Percentiles rank a stretch among this genome's conserved stretches.
Evolutionary conservation across 116 monocot species (phyloP).

Genomic region (Trichopus zeylanicus): DNA sequence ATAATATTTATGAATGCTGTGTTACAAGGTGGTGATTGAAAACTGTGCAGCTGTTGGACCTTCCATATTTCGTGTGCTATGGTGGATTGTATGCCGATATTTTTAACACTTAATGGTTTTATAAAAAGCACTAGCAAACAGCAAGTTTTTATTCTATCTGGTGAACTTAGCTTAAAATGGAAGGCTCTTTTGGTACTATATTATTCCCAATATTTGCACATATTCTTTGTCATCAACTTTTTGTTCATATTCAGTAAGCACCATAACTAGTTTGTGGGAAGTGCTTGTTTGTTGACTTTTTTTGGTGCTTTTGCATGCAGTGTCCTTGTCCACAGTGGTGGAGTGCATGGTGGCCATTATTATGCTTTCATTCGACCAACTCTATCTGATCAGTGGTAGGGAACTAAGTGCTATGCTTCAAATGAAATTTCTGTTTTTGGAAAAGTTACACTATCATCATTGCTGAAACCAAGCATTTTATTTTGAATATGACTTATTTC

Average conservation of each 20-base stretch:
- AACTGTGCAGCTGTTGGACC: background rate
- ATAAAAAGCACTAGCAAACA: no score
- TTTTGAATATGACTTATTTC: no score
- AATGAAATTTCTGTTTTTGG: no score
- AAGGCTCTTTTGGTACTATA: no score
- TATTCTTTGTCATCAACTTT: no score
- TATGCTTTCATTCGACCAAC: slow-evolving; percentile 68
- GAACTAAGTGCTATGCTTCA: background rate
- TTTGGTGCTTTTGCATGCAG: slow-evolving; percentile 17
- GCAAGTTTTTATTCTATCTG: no score
- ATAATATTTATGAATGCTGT: background rate
- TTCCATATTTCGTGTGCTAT: background rate
- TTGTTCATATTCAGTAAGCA: no score
- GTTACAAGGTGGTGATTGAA: background rate
- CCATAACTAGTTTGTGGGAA: background rate
- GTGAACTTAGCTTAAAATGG: no score
- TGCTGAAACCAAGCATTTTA: no score
- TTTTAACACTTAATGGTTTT: no score
- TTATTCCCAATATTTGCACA: no score
- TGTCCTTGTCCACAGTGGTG: slow-evolving; percentile 76
- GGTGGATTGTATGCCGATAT: background rate
- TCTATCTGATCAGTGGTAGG: slow-evolving; percentile 66
- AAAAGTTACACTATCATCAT: no score
- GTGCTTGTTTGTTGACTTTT: background rate
- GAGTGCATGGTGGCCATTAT: slow-evolving; percentile 74